Evolutionary conservation across 768 basidiomycete genomes (phyloP), one percentile per base, ranked within the genome.

Genomic region (Tricholoma matsutake): DNA sequence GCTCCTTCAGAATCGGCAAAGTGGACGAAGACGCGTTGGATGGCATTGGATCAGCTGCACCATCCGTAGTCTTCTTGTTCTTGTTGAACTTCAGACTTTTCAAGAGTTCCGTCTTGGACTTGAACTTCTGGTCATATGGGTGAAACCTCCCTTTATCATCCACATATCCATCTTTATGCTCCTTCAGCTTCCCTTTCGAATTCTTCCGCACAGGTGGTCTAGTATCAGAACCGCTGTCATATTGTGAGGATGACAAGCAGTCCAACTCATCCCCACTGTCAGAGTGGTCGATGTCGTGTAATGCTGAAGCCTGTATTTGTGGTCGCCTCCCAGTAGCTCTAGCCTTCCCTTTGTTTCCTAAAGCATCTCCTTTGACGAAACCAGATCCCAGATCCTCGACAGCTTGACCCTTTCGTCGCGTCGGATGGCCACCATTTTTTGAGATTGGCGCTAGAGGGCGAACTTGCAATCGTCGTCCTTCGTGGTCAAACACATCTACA

Each of bases 361-460:
- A n/a, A n/a, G n/a, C n/a, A n/a, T n/a, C 29, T 25, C 13, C 20
- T 45, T 35, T 32, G 22, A 22, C 14, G 10, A 57, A 57, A 6
- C 56, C 28, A 20, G 43, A 34, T n/a, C 56, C 56, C 13, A 57
- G 29, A 47, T 57, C 56, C 47, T 57, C 56, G n/a, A 57, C 41
- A 31, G 41, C 39, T 47, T 47, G 11, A 13, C 56, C 56, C 29
- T 57, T 57, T 47, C 56, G 56, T 45, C 28, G 56, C 20, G 47
- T 16, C 25, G 25, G 4, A 11, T 29, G 25, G n/a, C 39, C 41
- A n/a, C 47, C 47, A 28, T 29, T 11, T 13, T 25, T 31, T 16
- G 22, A 31, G 13, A 16, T 22, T 9, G 6, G 16, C 16, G 20
- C 35, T 4, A 3, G 37, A n/a, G 56, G 43, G 18, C 43, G 56